Conservation (phyloP, 2,329 filamentous ascomycete genomes). For the Aschersonia sp. region DNA sequence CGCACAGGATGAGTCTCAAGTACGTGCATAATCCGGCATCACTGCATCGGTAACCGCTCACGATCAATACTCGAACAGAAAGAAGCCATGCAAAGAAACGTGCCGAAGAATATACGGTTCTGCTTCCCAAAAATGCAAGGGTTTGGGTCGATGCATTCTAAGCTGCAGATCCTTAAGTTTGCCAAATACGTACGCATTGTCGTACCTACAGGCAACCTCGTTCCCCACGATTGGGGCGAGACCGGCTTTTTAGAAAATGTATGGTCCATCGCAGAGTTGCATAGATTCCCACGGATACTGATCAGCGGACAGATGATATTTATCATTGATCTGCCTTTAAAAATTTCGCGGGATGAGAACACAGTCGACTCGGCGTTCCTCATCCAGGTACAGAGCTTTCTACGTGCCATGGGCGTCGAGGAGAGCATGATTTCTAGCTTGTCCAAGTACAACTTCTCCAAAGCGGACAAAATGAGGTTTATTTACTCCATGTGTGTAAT, state of each 20-base stretch:
- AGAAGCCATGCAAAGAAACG: constrained; percentile 31
- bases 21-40: constrained; percentile 15
- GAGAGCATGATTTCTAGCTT: constrained; percentile 53
- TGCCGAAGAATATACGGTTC: constrained; percentile 42
- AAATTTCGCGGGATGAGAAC: constrained; percentile 11
- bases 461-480: constrained; percentile 60
- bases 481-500: constrained; percentile 64
- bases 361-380: constrained; percentile 38
- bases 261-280: constrained; percentile 9
- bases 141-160: constrained; percentile 77
- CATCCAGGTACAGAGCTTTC: constrained; percentile 55
- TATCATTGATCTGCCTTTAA: constrained; percentile 72
- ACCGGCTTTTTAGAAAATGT: constrained; percentile 75
- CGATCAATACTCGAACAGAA: constrained; percentile 18
- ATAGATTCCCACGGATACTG: neutral
- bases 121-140: constrained; percentile 75
- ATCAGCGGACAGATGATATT: constrained; percentile 53
- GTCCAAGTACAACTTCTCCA: constrained; percentile 65
- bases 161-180: constrained; percentile 81
- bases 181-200: constrained; percentile 59
- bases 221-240: constrained; percentile 82
- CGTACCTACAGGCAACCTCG: constrained; percentile 76
- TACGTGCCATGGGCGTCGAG: constrained; percentile 51
- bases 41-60: neutral
- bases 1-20: constrained; percentile 36